Evolutionary conservation across 1,139 yeast genomes (phyloP).

Genomic region (Pichia sp.): DNA sequence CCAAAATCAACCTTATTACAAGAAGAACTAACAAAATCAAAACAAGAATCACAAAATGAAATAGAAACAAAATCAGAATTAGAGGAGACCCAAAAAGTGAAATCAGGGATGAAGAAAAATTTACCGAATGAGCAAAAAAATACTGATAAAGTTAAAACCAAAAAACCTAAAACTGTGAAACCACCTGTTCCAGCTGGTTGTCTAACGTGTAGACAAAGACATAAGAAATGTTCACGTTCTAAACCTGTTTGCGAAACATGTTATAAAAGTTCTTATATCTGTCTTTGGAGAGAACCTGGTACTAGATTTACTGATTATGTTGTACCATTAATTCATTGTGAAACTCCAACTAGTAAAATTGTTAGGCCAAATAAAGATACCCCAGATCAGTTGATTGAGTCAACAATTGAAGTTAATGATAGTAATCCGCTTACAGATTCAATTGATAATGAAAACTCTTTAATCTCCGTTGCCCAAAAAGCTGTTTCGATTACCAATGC

Average conservation of each 20-base stretch:
- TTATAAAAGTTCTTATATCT: constrained; percentile 13
- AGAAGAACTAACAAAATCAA: too few species aligned
- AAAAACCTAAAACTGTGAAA: neutral
- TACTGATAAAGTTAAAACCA: neutral
- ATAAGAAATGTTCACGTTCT: constrained; percentile 65
- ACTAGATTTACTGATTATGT: constrained; percentile 10
- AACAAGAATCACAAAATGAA: too few species aligned
- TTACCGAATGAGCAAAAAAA: neutral
- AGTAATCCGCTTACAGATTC: neutral
- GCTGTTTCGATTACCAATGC: constrained; percentile 9
- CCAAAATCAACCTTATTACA: too few species aligned
- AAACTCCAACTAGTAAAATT: constrained; percentile 1
- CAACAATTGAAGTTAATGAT: neutral
- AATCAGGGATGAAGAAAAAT: neutral
- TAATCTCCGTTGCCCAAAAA: constrained; percentile 6
- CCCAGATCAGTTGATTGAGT: neutral
- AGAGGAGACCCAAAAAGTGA: too few species aligned
- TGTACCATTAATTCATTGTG: neutral
- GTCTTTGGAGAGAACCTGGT: constrained; percentile 17
- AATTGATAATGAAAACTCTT: constrained; percentile 1
- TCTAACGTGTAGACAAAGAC: constrained; percentile 62
- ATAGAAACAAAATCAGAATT: too few species aligned
- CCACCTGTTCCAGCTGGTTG: constrained; percentile 40
- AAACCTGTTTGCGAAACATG: constrained; percentile 38
- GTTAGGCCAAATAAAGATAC: constrained; percentile 1